phyloP scores from a whole-genome alignment of 140 eudicot species.

The Stevia rebaudiana region DNA sequence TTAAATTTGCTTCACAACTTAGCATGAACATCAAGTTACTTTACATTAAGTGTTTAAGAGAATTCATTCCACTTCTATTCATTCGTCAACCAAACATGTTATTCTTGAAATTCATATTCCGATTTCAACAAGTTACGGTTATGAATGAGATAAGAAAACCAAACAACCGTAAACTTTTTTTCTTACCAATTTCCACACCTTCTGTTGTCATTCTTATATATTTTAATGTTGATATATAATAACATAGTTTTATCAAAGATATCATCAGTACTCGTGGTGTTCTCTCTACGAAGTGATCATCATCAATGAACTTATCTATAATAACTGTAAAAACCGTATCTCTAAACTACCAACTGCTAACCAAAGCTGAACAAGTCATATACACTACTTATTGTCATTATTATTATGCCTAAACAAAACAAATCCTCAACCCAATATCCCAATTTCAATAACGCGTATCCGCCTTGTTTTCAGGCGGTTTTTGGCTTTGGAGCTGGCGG shows the following conservation, averaged over 20 bases:
- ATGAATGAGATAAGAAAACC: neutral
- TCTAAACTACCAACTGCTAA: conserved; percentile 15
- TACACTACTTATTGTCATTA: conserved; percentile 9
- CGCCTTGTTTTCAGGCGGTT: conserved; percentile 20
- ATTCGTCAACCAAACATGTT: too few relatives aligned
- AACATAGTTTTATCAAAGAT: too few relatives aligned
- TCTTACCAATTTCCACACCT: neutral
- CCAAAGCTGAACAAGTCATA: conserved; percentile 10
- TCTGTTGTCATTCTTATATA: neutral
- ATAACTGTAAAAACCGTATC: conserved; percentile 18
- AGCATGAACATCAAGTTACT: too few relatives aligned
- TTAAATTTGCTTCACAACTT: too few relatives aligned
- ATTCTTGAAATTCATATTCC: too few relatives aligned
- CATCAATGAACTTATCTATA: conserved; percentile 14
- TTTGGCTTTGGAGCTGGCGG: conserved; percentile 36
- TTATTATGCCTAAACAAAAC: conserved; percentile 23
- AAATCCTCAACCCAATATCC: neutral
- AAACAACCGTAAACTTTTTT: neutral
- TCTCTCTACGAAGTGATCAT: neutral
- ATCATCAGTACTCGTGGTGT: neutral
- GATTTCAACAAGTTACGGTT: too few relatives aligned
- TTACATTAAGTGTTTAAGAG: too few relatives aligned
- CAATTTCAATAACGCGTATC: neutral
- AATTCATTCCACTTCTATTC: too few relatives aligned
- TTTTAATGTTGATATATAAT: neutral